Base-by-base conservation (phyloP, 495 filamentous ascomycete species). In the Cenococcum geophilum region DNA sequence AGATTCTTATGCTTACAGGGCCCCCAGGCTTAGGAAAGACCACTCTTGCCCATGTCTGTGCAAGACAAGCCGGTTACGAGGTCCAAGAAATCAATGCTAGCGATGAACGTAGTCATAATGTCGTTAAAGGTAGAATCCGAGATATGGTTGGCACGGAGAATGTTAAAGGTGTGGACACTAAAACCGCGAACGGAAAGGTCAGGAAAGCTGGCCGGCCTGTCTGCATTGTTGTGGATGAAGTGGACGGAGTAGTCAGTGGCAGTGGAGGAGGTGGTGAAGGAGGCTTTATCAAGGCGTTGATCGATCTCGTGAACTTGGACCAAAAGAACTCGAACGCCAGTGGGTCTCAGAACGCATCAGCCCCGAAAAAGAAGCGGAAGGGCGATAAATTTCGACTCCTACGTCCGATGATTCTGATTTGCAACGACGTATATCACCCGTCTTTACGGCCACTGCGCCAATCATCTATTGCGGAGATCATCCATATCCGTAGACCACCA, bases 381-480 rank as follows among this genome's bases (percentile, higher is more conserved):
- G 86, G 85, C 0, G 90, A 96, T 64, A 83, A 83, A 42, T 98
- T 97, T 72, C 81, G 86, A 27, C 81, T 96, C 56, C 80, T 92
- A 74, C 82, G 93, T 51, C 93, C 93, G 0, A 77, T 98, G 36
- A 90, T 98, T 60, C 74, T 97, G 27, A 91, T 98, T 60, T 98
- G 93, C 79, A 98, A 98, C 62, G 93, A 98, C 74, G 82, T 96
- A n/a, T 98, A 98, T 71, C 89, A 95, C 67, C 82, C 93, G 22
- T 89, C 91, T 57, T 80, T 98, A 25, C 83, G 89, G 11, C 89
- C 88, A 20, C 80, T 98, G 18, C 83, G 93, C 27, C 85, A 89
- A 57, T 89, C 89, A 0, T 83, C 80, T 18, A 75, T 88, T 36
- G 93, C 92, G 1, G 93, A 98, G 72, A 83, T 96, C 35, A 87